Conservation (phyloP, 495 filamentous ascomycete species). For the Podospora sp. region DNA sequence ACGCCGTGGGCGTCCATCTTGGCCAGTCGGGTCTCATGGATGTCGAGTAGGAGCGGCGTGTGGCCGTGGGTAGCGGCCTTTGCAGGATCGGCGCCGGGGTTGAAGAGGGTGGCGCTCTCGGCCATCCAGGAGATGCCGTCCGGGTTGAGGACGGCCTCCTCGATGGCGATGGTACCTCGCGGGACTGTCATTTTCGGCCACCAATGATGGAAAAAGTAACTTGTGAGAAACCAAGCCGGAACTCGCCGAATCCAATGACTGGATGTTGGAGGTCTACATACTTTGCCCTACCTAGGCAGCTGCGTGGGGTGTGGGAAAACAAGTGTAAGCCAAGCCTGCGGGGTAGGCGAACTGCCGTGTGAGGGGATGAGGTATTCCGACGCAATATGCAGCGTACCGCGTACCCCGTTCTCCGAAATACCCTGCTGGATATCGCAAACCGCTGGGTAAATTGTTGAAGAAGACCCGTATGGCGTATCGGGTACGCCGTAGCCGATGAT, state of each 20-base stretch:
- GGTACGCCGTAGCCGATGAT: too few species aligned
- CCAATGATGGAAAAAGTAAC: conserved; percentile 22
- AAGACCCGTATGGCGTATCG: too few species aligned
- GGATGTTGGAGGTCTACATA: neutral
- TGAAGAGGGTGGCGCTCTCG: conserved; percentile 34
- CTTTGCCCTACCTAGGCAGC: too few species aligned
- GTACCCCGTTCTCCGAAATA: neutral
- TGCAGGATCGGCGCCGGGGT: conserved; percentile 24
- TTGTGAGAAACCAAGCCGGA: too few species aligned
- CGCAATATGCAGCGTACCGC: neutral
- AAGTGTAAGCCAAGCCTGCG: neutral
- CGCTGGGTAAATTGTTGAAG: conserved; percentile 8
- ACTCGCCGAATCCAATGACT: too few species aligned
- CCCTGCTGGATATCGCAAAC: conserved; percentile 5
- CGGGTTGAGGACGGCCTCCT: conserved; percentile 58
- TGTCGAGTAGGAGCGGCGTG: conserved; percentile 36
- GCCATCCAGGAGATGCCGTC: conserved; percentile 35
- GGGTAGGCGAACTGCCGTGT: conserved; percentile 17
- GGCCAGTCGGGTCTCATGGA: conserved; percentile 53
- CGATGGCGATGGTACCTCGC: conserved; percentile 60
- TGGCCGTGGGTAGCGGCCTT: conserved; percentile 17
- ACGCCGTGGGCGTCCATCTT: conserved; percentile 61
- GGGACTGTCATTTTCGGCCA: conserved; percentile 39
- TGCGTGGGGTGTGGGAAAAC: neutral
- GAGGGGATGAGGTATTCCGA: conserved; percentile 2